Base-by-base conservation (phyloP, 257 asterid species). In the Capsicum chinense region DNA sequence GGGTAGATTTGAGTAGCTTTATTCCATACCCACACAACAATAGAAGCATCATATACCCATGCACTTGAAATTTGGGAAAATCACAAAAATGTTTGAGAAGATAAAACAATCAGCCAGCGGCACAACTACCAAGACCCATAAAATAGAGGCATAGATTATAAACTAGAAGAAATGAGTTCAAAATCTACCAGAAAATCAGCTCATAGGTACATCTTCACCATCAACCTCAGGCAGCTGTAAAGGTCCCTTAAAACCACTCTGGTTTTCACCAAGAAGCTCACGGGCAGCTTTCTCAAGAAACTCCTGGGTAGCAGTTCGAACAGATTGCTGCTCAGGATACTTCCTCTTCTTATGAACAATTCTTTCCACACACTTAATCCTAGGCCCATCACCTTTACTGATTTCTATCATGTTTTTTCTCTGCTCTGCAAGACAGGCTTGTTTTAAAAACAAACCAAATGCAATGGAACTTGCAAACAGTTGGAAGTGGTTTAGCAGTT, bases 221-320 rank as follows among this genome's bases (percentile, higher is more conserved):
- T 94, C 89, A 73, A 88, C 92, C 88, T 87, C 92, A 56, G 76
- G 87, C 85, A 67, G 88, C 85, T 84, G 94, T 81, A 93, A 44
- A 74, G 99, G 98, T 88, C 98, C 98, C 88, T 93, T 93, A 78
- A 93, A 86, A 84, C 92, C 93, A 83, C 89, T 92, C 88, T 91
- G 90, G 85, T 84, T 90, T 83, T 93, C 97, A 86, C 95, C 98
- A 62, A 94, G 98, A 76, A 96, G 92, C 89, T 97, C 99, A 83
- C 88, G 88, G 48, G 98, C 89, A 80, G 98, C 99, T 91, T 97
- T 97, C 90, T 97, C 96, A 81, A 97, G 99, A 89, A 97, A 97
- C 83, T 93, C 98, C 89, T 97, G 92, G 60, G 99, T 95, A 68
- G 97, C 97, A 86, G 90, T 79, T 85, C 90, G 91, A 86, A 95